Conservation (phyloP, 169 alveolate genomes). For the Blepharisma undulans region DNA sequence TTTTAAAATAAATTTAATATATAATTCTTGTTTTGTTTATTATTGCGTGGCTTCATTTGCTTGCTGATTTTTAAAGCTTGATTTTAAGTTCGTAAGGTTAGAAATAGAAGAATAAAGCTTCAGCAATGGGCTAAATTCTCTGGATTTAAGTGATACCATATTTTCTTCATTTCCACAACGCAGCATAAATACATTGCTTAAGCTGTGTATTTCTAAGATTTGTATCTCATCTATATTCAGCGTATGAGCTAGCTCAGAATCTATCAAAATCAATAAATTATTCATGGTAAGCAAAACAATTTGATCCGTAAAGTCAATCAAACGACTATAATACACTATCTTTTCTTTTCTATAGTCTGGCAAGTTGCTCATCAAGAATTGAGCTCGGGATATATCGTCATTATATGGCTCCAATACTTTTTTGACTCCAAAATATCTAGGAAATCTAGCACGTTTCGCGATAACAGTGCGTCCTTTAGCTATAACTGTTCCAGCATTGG, state of each 20-base stretch:
- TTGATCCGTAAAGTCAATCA: background rate
- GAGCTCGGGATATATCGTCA: slow-evolving; percentile 52
- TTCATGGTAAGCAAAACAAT: slow-evolving; percentile 2
- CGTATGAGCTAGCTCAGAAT: background rate
- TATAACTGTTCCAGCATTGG: slow-evolving; percentile 58
- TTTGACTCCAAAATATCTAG: slow-evolving; percentile 52
- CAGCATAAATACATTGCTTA: background rate
- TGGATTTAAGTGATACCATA: background rate
- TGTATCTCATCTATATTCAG: background rate
- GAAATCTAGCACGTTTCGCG: slow-evolving; percentile 56
- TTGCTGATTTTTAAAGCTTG: background rate
- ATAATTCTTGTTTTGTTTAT: background rate
- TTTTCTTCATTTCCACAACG: background rate
- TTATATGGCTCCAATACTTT: slow-evolving; percentile 56
- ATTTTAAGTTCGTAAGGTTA: background rate
- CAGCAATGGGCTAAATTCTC: background rate
- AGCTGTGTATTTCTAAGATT: background rate
- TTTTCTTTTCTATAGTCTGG: slow-evolving; percentile 28
- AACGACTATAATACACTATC: background rate
- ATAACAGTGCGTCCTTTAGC: slow-evolving; percentile 46
- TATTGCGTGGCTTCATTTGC: background rate
- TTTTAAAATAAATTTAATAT: too few relatives aligned
- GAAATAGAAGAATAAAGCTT: background rate
- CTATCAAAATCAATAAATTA: background rate
- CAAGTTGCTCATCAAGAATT: slow-evolving; percentile 39